Conservation (phyloP, 169 alveolate species). For the Perkinsus marinus region DNA sequence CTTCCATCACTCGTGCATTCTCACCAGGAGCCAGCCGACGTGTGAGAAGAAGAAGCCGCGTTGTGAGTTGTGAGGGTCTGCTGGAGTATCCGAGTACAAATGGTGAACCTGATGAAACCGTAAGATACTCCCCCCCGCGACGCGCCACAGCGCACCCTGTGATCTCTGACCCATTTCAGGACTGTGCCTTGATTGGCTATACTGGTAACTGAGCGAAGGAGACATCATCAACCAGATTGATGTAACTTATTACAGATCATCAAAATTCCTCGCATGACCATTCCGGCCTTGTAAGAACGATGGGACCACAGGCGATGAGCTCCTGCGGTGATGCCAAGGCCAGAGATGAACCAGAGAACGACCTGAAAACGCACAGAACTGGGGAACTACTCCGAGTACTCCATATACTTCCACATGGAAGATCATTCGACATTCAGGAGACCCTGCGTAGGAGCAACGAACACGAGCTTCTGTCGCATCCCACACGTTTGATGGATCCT, state of each 20-base stretch:
- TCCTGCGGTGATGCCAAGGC: constrained; percentile 68
- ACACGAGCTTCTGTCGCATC: no score
- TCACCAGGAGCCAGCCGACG: constrained; percentile 61
- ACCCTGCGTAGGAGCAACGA: no score
- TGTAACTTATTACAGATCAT: constrained; percentile 34
- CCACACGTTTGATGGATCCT: no score
- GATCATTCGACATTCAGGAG: no score
- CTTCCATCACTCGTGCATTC: background rate
- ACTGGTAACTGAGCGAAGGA: constrained; percentile 1
- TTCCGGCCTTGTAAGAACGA: constrained; percentile 53
- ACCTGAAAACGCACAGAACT: background rate
- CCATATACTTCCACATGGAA: no score
- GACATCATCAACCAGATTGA: background rate
- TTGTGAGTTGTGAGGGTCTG: constrained; percentile 60
- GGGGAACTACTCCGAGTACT: no score
- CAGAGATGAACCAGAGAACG: constrained; percentile 38
- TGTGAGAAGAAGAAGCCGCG: constrained; percentile 62
- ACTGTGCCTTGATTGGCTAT: constrained; percentile 62
- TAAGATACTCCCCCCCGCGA: background rate
- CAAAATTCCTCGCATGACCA: constrained; percentile 34
- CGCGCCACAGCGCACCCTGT: background rate
- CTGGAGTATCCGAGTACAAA: constrained; percentile 50
- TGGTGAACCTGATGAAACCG: constrained; percentile 56
- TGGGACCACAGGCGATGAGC: constrained; percentile 73
- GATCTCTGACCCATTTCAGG: constrained; percentile 54